Percentiles rank a stretch among this genome's conserved stretches.
These are phyloP conservation scores for Lachnellula occidentalis DNA, from an alignment of 2,329 filamentous ascomycete genomes.

Conservation along the genomic window DNA sequence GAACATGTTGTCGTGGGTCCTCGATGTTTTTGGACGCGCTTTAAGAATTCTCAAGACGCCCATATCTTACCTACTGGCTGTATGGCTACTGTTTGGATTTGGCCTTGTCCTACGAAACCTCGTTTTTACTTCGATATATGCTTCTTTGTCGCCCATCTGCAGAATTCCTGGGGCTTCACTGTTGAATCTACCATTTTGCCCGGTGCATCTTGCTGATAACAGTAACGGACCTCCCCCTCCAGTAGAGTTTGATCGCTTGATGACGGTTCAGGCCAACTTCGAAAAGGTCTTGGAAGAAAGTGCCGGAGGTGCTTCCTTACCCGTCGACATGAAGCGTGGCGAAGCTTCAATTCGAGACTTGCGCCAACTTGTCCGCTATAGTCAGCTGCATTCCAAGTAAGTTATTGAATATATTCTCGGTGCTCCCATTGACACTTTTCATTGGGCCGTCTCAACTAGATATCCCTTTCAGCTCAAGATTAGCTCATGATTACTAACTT, in stretches of 20 bases:
- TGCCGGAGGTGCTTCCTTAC: conserved; percentile 59
- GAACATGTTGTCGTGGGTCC: conserved; percentile 39
- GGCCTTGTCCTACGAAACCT: conserved; percentile 57
- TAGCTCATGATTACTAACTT: not conserved
- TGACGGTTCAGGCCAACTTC: conserved; percentile 69
- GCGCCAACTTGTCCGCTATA: conserved; percentile 65
- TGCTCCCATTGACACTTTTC: no score
- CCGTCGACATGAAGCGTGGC: conserved; percentile 72
- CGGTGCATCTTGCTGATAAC: conserved; percentile 18
- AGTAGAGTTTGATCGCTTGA: conserved; percentile 66
- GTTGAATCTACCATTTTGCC: conserved; percentile 60
- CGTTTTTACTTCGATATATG: conserved; percentile 53
- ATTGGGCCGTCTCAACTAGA: no score
- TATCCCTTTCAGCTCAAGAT: no score
- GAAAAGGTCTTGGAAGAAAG: conserved; percentile 68
- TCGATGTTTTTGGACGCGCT: conserved; percentile 53
- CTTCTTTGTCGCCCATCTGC: conserved; percentile 64
- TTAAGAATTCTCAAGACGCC: conserved; percentile 60
- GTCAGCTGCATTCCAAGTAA: conserved; percentile 53
- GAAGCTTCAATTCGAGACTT: conserved; percentile 71
- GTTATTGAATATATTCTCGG: conserved; percentile 11
- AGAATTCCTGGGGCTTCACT: conserved; percentile 59
- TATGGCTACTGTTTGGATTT: conserved; percentile 55
- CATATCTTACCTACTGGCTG: conserved; percentile 54
- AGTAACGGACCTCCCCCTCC: conserved; percentile 22